Percentiles rank a stretch among this genome's conserved stretches.
Evolutionary conservation across 768 basidiomycete genomes (phyloP).

Genomic region (Leccinum pellstonianum): DNA sequence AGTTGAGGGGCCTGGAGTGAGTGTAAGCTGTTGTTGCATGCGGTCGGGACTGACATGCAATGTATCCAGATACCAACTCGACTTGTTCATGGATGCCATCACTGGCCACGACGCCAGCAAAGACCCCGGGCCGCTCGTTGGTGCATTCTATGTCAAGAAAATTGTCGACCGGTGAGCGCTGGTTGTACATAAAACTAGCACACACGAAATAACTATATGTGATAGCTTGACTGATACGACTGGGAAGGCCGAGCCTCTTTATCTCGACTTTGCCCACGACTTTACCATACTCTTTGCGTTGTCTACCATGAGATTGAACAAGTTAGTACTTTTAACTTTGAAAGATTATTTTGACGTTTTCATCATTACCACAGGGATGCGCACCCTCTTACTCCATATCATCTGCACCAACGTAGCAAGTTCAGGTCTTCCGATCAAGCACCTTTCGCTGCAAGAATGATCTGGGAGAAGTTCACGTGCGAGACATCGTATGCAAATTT

Average conservation of each 20-base stretch:
- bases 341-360: neutral
- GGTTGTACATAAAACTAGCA: neutral
- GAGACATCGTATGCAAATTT: slow-evolving; percentile 27
- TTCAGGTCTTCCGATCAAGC: slow-evolving; percentile 38
- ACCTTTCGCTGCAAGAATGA: slow-evolving; percentile 43
- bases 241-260: slow-evolving; percentile 29
- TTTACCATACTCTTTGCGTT: slow-evolving; percentile 38
- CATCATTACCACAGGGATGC: slow-evolving; percentile 29
- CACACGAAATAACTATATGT: neutral
- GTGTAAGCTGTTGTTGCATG: slow-evolving; percentile 5
- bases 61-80: slow-evolving; percentile 36
- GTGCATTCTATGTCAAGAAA: slow-evolving; percentile 39
- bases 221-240: slow-evolving; percentile 34
- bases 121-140: slow-evolving; percentile 34
- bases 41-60: neutral
- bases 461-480: slow-evolving; percentile 46
- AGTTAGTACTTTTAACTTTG: slow-evolving; percentile 20
- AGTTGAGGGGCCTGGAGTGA: slow-evolving; percentile 38
- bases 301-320: slow-evolving; percentile 38
- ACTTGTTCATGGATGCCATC: slow-evolving; percentile 33
- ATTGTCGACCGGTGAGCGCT: slow-evolving; percentile 36
- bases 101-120: slow-evolving; percentile 33
- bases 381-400: slow-evolving; percentile 28
- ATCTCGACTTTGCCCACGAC: slow-evolving; percentile 45
- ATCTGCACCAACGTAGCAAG: slow-evolving; percentile 29